Conservation (phyloP, 441 rosid species). For the Brassica balearica region DNA sequence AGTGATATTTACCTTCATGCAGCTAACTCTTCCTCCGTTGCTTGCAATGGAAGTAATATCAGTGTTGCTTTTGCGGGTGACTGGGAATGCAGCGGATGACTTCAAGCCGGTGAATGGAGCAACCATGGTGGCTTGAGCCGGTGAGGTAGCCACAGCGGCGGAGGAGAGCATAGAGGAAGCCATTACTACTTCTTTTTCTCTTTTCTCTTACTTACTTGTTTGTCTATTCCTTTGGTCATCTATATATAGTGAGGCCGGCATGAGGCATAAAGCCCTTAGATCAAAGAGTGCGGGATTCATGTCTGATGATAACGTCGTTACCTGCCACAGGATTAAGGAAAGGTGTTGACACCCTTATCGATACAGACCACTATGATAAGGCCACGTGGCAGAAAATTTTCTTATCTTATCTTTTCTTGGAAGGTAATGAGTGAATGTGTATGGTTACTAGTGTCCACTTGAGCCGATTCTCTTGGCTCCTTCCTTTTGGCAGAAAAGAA, state of each 20-base stretch:
- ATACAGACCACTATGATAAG: conserved; percentile 16
- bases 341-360: conserved; percentile 44
- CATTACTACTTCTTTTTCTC: conserved; percentile 38
- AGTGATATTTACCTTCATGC: conserved; percentile 19
- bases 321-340: conserved; percentile 42
- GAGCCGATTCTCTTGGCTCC: conserved; percentile 28
- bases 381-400: conserved; percentile 28
- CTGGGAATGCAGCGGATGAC: background rate
- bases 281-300: conserved; percentile 20
- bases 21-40: conserved; percentile 30
- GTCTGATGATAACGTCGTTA: conserved; percentile 31
- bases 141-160: no score
- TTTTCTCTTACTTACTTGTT: no score
- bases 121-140: background rate
- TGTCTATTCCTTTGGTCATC: conserved; percentile 22
- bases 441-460: conserved; percentile 17
- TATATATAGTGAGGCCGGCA: conserved; percentile 22
- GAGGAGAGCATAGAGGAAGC: conserved; percentile 45
- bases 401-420: conserved; percentile 38
- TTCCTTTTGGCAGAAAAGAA: conserved; percentile 18
- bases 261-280: conserved; percentile 25
- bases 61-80: conserved; percentile 46
- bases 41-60: conserved; percentile 61
- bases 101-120: background rate
- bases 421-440: conserved; percentile 19